Evolutionary conservation across 2,329 filamentous ascomycete genomes (phyloP), one percentile per base, ranked within the genome.

Genomic region (Talaromyces sp.): DNA sequence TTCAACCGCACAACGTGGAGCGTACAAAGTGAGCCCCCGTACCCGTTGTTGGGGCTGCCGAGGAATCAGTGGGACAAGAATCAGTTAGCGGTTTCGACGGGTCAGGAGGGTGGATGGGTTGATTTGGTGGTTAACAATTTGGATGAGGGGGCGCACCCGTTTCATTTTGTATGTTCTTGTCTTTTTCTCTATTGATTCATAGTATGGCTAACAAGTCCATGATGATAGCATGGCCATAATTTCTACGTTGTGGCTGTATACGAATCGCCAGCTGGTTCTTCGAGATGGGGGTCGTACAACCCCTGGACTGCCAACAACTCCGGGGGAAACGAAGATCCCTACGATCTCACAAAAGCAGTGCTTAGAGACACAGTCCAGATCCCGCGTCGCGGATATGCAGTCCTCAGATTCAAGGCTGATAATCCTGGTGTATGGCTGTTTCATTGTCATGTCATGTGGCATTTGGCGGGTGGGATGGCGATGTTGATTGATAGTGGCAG

Each of bases 221-320:
- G 37, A 8, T 6, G 1, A 88, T 89, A 96, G 1, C 92, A 95
- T 78, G 90, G 90, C 0, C 89, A 93, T 75, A 81, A 86, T 69
- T 92, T 93, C 78, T 90, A 91, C 75, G 79, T 87, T 22, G 69
- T 84, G 37, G 69, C 72, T 7, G 16, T 65, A 6, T 60, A 62
- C 35, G 75, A 63, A 60, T 64, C 66, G 8, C 50, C 66, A 6
- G 37, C 50, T 11, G 64, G 61, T n/a, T 63, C 61, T 1, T 45
- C 50, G 37, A 37, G 37, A 16, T 63, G 64, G 75, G 60, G 75
- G 69, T 59, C 75, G 70, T 75, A 75, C 63, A 67, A 73, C 45
- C 72, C 73, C 63, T 67, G 62, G 16, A 43, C 27, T 2, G 49
- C 70, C 24, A 69, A 57, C 5, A 37, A 43, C 14, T 16, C 24